phyloP scores from a whole-genome alignment of 768 basidiomycete species.

The Tricholoma hemisulphureum region DNA sequence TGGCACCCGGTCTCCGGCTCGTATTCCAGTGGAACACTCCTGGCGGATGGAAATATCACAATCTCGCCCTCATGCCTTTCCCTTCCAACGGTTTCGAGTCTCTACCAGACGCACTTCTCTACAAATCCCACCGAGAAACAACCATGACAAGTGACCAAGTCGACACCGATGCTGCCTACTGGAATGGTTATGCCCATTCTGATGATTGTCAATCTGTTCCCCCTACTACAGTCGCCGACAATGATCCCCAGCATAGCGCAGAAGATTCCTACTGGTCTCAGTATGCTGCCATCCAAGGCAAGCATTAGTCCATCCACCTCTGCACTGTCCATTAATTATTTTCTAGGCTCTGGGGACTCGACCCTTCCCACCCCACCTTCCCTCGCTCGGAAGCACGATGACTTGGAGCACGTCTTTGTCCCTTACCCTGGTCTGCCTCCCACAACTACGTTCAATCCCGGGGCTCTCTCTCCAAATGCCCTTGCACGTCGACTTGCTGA shows the following conservation, averaged over 20 bases:
- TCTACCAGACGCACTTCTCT: constrained; percentile 28
- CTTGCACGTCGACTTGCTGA: constrained; percentile 42
- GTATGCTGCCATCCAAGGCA: constrained; percentile 70
- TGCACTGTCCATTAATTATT: neutral
- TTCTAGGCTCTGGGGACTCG: constrained; percentile 68
- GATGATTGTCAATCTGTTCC: constrained; percentile 26
- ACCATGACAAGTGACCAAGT: constrained; percentile 25
- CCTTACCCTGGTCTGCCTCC: constrained; percentile 27
- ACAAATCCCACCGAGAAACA: constrained; percentile 27
- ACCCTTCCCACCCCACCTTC: constrained; percentile 55
- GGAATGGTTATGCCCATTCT: constrained; percentile 59
- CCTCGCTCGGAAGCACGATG: constrained; percentile 25
- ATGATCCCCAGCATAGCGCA: constrained; percentile 23
- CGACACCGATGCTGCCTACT: constrained; percentile 60
- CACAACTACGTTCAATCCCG: constrained; percentile 36
- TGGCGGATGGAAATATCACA: constrained; percentile 68
- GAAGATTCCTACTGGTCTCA: constrained; percentile 78
- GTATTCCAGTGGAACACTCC: constrained; percentile 64
- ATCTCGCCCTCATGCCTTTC: constrained; percentile 68
- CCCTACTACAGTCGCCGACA: constrained; percentile 15
- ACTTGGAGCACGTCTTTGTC: constrained; percentile 32
- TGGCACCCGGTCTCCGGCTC: constrained; percentile 46
- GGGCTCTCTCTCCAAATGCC: constrained; percentile 39
- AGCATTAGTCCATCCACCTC: constrained; percentile 9
- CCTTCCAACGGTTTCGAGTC: constrained; percentile 41